phyloP scores from a whole-genome alignment of 1,284 basidiomycete species.

The Singerocomus inundabilis region DNA sequence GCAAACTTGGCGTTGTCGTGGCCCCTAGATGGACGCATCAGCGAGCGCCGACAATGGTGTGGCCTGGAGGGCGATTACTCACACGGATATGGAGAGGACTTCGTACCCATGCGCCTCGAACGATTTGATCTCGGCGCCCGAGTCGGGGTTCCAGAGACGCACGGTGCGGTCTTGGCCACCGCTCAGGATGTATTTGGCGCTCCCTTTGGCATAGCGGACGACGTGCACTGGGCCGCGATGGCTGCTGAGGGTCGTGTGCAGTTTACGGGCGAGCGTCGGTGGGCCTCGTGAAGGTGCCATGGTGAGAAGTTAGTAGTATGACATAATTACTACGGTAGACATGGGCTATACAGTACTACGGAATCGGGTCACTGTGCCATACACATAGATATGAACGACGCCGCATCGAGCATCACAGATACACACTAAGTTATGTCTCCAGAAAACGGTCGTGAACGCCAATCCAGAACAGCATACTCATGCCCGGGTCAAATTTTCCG shows the following conservation, averaged over 20 bases:
- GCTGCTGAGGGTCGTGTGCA: constrained; percentile 56
- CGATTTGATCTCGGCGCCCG: constrained; percentile 85
- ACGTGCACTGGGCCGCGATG: constrained; percentile 86
- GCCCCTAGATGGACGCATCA: constrained; percentile 48
- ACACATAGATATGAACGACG: too few species aligned
- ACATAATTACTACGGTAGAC: not conserved
- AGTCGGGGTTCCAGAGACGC: constrained; percentile 85
- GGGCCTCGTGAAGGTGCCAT: constrained; percentile 71
- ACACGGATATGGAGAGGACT: constrained; percentile 89
- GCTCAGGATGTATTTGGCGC: constrained; percentile 84
- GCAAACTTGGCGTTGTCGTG: constrained; percentile 94
- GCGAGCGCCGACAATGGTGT: not conserved
- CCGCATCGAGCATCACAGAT: not conserved
- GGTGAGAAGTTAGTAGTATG: not conserved
- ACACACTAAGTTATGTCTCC: not conserved
- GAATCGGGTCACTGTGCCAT: too few species aligned
- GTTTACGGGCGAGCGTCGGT: constrained; percentile 52
- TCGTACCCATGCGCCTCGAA: constrained; percentile 94
- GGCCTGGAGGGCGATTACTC: constrained; percentile 30
- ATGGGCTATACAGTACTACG: too few species aligned
- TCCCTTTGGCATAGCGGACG: constrained; percentile 81
- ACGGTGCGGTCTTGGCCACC: constrained; percentile 91
- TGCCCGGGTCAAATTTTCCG: constrained; percentile 4
- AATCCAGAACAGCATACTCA: not conserved
- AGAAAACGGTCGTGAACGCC: not conserved